Conservation (phyloP, 305 asterid species). For the Rubia peregrina region DNA sequence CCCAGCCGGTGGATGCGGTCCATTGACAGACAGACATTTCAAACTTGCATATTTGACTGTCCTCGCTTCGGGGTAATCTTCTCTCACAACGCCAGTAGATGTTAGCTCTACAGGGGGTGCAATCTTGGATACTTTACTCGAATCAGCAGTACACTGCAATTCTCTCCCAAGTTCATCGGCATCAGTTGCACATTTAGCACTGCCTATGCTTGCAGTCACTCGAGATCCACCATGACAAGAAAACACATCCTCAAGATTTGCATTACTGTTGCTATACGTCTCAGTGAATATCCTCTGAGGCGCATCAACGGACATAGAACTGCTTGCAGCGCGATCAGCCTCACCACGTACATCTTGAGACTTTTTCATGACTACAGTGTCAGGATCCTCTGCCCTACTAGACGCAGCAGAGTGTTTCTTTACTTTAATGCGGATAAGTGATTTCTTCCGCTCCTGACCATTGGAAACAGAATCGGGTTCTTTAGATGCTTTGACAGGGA, state of each 20-base stretch:
- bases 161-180: conserved; percentile 62
- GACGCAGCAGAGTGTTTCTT: conserved; percentile 53
- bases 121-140: conserved; percentile 52
- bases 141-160: conserved; percentile 92
- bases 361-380: conserved; percentile 28
- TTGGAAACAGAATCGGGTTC: conserved; percentile 51
- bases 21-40: conserved; percentile 23
- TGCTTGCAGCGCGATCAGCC: conserved; percentile 72
- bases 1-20: conserved; percentile 18
- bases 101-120: conserved; percentile 27
- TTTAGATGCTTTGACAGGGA: conserved; percentile 26
- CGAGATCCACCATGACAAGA: conserved; percentile 91
- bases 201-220: conserved; percentile 92
- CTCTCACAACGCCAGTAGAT: conserved; percentile 26
- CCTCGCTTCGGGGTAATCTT: conserved; percentile 26
- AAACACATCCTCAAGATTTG: conserved; percentile 65
- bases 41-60: conserved; percentile 35
- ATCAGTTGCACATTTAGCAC: conserved; percentile 56
- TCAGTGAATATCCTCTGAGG: conserved; percentile 49
- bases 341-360: conserved; percentile 39
- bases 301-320: conserved; percentile 83
- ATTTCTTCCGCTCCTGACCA: conserved; percentile 58
- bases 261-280: conserved; percentile 51
- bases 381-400: conserved; percentile 52
- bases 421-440: conserved; percentile 71